phyloP scores from a whole-genome alignment of 768 basidiomycete species.

The Hygrophorus pudorinus region DNA sequence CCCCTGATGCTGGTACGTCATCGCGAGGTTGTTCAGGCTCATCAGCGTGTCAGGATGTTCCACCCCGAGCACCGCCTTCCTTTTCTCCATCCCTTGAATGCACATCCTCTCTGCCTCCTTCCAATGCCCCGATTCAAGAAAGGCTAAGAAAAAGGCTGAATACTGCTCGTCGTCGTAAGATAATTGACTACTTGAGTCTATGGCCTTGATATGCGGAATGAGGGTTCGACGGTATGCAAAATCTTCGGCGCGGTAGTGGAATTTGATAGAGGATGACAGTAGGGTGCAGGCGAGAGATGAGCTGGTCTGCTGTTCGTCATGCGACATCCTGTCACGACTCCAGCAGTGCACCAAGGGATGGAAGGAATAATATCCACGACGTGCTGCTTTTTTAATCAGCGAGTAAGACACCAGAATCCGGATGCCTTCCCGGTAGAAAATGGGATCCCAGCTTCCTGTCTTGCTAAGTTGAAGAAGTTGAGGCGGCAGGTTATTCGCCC shows the following conservation, averaged over 20 bases:
- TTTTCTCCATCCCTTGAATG: not conserved
- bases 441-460: slow-evolving; percentile 8
- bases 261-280: slow-evolving; percentile 1
- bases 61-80: not conserved
- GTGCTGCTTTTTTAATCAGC: slow-evolving; percentile 7
- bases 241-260: not conserved
- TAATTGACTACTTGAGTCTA: not conserved
- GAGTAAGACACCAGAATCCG: slow-evolving; percentile 11
- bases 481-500: not conserved
- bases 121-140: not conserved
- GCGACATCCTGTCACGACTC: slow-evolving; percentile 1
- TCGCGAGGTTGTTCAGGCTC: not conserved
- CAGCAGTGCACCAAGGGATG: slow-evolving; percentile 10
- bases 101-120: not conserved
- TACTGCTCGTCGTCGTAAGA: not conserved
- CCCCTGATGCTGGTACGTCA: not conserved
- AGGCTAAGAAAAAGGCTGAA: not conserved
- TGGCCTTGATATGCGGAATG: slow-evolving; percentile 5
- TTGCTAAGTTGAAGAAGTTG: not conserved
- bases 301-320: not conserved
- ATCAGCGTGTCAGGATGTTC: not conserved
- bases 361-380: slow-evolving; percentile 6
- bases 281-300: not conserved
- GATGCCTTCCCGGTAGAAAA: slow-evolving; percentile 10
- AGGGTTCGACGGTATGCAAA: not conserved